These are phyloP conservation scores for Lichtheimia corymbifera DNA, from an alignment of 371 early-diverging fungal genomes.

Conservation along the genomic window DNA sequence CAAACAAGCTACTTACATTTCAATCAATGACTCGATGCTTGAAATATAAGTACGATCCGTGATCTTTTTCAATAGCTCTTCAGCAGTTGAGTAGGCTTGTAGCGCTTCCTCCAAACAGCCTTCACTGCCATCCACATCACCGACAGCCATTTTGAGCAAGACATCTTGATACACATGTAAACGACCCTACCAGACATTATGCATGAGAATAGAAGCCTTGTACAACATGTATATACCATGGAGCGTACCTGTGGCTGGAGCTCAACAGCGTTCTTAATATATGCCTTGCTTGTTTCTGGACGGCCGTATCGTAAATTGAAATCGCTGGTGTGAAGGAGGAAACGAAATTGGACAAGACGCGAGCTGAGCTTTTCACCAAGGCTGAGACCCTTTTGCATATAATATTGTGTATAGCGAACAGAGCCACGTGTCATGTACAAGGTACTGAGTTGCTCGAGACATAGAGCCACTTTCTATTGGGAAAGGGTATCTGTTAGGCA, in stretches of 20 bases:
- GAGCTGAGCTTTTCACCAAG: constrained; percentile 58
- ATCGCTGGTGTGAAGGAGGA: constrained; percentile 57
- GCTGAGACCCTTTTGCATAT: constrained; percentile 56
- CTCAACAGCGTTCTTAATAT: constrained; percentile 26
- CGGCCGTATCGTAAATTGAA: constrained; percentile 51
- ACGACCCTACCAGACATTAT: constrained; percentile 9
- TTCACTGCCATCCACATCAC: constrained; percentile 45
- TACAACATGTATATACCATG: neutral
- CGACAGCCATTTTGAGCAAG: constrained; percentile 36
- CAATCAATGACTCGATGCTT: constrained; percentile 43
- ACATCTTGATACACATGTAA: constrained; percentile 26
- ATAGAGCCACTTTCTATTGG: constrained; percentile 42
- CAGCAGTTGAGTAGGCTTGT: constrained; percentile 41
- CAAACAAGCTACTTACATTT: constrained; percentile 19
- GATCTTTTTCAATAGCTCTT: constrained; percentile 43
- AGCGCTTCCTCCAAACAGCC: constrained; percentile 42
- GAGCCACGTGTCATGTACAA: constrained; percentile 68
- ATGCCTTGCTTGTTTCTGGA: constrained; percentile 38
- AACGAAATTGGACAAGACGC: constrained; percentile 34
- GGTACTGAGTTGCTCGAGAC: constrained; percentile 51
- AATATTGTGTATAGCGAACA: constrained; percentile 69
- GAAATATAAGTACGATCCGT: constrained; percentile 47
- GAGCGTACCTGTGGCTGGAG: constrained; percentile 21
- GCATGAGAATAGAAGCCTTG: neutral
- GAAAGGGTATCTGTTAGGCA: neutral